Conservation (phyloP, 2,329 filamentous ascomycete genomes). For the Epichloe baconii region DNA sequence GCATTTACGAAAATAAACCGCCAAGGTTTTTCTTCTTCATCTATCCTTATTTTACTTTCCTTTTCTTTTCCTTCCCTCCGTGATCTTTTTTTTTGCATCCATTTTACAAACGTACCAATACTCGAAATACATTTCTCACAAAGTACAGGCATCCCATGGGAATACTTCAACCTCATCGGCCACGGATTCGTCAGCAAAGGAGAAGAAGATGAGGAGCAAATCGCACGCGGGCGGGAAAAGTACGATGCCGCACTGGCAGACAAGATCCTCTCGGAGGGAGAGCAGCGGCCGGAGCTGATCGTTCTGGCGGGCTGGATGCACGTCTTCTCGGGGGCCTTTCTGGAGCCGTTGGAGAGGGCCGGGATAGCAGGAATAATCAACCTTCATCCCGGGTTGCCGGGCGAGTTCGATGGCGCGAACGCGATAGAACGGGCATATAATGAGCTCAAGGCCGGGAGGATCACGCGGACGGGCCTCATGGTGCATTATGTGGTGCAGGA, state of each 20-base stretch:
- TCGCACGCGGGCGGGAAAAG: too few relatives aligned
- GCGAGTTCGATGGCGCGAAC: slow-evolving; percentile 61
- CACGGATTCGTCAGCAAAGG: too few relatives aligned
- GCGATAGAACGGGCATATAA: slow-evolving; percentile 69
- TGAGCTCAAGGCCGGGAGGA: slow-evolving; percentile 51
- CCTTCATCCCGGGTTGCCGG: slow-evolving; percentile 36
- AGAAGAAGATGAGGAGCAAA: too few relatives aligned
- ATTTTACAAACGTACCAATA: too few relatives aligned
- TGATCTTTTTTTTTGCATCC: neutral
- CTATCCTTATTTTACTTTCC: too few relatives aligned
- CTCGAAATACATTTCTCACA: too few relatives aligned
- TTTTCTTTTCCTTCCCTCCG: too few relatives aligned
- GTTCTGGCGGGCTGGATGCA: slow-evolving; percentile 85
- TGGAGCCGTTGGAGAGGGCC: slow-evolving; percentile 50
- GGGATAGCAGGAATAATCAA: slow-evolving; percentile 45
- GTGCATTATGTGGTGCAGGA: slow-evolving; percentile 71
- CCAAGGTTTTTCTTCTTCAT: too few relatives aligned
- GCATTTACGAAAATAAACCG: too few relatives aligned
- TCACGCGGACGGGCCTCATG: slow-evolving; percentile 74
- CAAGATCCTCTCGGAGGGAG: slow-evolving; percentile 32
- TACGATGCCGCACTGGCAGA: too few relatives aligned
- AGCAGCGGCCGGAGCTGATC: slow-evolving; percentile 55
- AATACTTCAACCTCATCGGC: too few relatives aligned
- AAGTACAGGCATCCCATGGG: too few relatives aligned
- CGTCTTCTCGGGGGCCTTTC: slow-evolving; percentile 57